Base-by-base conservation (phyloP, 169 alveolate genomes). In the Blepharisma undulans region DNA sequence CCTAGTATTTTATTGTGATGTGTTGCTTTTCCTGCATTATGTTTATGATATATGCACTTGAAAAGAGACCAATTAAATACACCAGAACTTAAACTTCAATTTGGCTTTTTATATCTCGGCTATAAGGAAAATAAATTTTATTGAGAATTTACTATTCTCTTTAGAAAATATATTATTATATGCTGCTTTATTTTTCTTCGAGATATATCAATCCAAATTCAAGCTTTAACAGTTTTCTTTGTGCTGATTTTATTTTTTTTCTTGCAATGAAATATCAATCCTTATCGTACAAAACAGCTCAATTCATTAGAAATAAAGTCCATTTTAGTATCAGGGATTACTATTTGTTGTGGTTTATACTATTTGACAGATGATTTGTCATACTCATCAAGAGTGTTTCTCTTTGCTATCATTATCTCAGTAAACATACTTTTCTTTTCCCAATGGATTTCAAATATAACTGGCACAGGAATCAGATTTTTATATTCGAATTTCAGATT, bases 51-150 rank as follows among this genome's bases (percentile, higher is more conserved):
- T 30, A 29, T 95, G 79, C 59, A 34, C 18, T 21, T 22, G 0
- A 86, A 92, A n/a, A 88, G 94, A 89, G 27, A 33, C 18, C 14
- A 71, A 19, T 34, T 93, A 72, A 72, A 91, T 4, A 78, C 16
- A 34, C 27, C 84, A 8, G 79, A 72, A 8, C 59, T 27, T 5
- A 87, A 77, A 85, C 32, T 87, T 4, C 88, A 85, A 61, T 91
- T 32, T 72, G 96, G 96, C 12, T 93, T 93, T 74, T 30, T 93
- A 19, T 93, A 34, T 80, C 72, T 87, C n/a, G 96, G 96, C 10
- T 93, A 91, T 81, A 93, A 80, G 27, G 59, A 30, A 12, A 25
- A 61, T 36, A 61, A 8, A 59, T 93, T 61, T 61, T 93, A 82
- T 79, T 93, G 96, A 95, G 96, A 93, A 78, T 85, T 84, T 19